Percentiles rank a stretch among this genome's conserved stretches.
phyloP scores from a whole-genome alignment of 306 rosid species.

The Erythrophleum fordii region DNA sequence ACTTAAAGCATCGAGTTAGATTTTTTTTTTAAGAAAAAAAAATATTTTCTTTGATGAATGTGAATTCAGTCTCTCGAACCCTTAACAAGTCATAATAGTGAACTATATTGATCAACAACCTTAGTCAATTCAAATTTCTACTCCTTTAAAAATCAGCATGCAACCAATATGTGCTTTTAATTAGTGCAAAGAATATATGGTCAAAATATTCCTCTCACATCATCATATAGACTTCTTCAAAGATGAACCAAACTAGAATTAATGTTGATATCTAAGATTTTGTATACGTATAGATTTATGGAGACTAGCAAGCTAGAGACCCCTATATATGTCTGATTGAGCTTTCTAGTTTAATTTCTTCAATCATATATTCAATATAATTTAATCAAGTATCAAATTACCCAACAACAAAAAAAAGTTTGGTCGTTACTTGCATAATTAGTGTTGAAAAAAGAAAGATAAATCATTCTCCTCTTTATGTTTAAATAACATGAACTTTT shows the following conservation, averaged over 20 bases:
- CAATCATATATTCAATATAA: constrained; percentile 20
- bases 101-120: not conserved
- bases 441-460: no score
- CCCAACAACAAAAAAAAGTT: constrained; percentile 36
- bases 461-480: no score
- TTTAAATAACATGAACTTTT: no score
- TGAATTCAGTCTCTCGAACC: not conserved
- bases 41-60: no score
- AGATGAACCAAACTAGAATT: constrained; percentile 13
- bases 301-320: not conserved
- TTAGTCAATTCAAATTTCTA: not conserved
- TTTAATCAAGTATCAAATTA: constrained; percentile 27
- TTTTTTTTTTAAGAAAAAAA: no score
- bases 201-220: constrained; percentile 30
- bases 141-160: not conserved
- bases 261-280: not conserved
- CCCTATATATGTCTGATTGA: not conserved
- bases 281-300: not conserved
- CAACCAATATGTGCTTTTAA: not conserved
- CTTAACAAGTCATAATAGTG: not conserved
- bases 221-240: not conserved
- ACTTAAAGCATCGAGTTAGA: no score
- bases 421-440: constrained; percentile 37
- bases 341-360: not conserved
- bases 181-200: constrained; percentile 4